These are phyloP conservation scores for Skeletonema costatum DNA, from an alignment of 108 stramenopile species.

Conservation along the genomic window DNA sequence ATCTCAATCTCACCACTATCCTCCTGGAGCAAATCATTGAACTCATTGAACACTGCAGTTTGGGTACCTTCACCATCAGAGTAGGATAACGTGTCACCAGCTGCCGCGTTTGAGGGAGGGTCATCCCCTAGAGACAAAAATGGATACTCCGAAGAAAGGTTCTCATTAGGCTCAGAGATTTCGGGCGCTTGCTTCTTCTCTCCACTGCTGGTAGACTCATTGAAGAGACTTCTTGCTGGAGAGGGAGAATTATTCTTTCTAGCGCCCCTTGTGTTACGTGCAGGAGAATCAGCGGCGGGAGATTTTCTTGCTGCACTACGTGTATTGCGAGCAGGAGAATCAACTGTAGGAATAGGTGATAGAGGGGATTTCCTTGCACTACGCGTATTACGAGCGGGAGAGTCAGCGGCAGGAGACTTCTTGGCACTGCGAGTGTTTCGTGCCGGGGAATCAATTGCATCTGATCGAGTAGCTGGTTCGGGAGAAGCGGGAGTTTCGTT, in stretches of 20 bases:
- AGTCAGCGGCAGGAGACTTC: slow-evolving; percentile 36
- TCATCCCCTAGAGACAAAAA: slow-evolving; percentile 21
- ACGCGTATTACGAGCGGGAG: slow-evolving; percentile 70
- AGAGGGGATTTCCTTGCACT: slow-evolving; percentile 9
- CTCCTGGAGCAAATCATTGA: slow-evolving; percentile 13
- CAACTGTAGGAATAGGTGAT: slow-evolving; percentile 24
- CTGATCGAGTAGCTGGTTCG: neutral
- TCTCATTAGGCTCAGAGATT: slow-evolving; percentile 1
- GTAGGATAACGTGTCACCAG: slow-evolving; percentile 1
- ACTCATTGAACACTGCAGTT: slow-evolving; percentile 15
- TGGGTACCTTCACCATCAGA: slow-evolving; percentile 8
- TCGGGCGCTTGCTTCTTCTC: slow-evolving; percentile 22
- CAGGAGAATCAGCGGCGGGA: slow-evolving; percentile 27
- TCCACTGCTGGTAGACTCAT: neutral
- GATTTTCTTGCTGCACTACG: slow-evolving; percentile 4
- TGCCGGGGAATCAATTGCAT: slow-evolving; percentile 23
- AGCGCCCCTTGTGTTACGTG: slow-evolving; percentile 13
- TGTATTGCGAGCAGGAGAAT: slow-evolving; percentile 36
- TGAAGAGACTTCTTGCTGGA: neutral
- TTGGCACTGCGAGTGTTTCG: slow-evolving; percentile 11
- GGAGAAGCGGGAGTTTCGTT: slow-evolving; percentile 5
- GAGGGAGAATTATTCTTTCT: slow-evolving; percentile 18
- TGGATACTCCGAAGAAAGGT: slow-evolving; percentile 33
- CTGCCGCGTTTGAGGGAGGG: slow-evolving; percentile 3
- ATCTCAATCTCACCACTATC: slow-evolving; percentile 6